Percentiles rank a stretch among this genome's conserved stretches.
phyloP scores from a whole-genome alignment of 345 rosid species.

The Citropsis articulata region DNA sequence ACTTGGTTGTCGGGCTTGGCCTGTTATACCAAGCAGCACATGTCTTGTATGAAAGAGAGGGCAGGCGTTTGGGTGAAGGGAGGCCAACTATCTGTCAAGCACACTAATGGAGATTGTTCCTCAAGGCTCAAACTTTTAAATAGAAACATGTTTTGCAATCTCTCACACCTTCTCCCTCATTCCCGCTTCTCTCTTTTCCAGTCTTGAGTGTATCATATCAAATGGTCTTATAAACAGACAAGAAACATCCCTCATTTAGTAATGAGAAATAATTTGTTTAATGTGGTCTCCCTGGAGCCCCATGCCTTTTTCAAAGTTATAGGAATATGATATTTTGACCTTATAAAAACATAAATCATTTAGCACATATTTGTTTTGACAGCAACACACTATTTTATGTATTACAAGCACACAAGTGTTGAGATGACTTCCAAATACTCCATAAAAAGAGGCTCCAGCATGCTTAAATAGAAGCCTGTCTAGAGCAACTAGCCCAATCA shows the following conservation, averaged over 20 bases:
- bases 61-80: not conserved
- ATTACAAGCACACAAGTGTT: not conserved
- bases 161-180: no score
- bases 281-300: not conserved
- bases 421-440: not conserved
- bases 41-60: not conserved
- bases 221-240: not conserved
- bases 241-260: not conserved
- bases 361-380: not conserved
- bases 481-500: not conserved
- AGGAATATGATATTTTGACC: not conserved
- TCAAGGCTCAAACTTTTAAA: not conserved
- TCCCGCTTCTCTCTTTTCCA: no score
- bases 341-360: not conserved
- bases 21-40: no score
- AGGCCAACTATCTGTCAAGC: not conserved
- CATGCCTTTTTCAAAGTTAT: not conserved
- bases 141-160: not conserved
- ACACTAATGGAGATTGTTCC: not conserved
- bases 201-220: no score
- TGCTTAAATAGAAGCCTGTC: not conserved
- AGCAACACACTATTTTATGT: no score
- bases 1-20: no score
- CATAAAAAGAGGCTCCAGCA: not conserved
- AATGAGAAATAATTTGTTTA: not conserved